Percentiles rank a stretch among this genome's conserved stretches.
Conservation (phyloP, 1,139 yeast species). For the Candida dubliniensis region DNA sequence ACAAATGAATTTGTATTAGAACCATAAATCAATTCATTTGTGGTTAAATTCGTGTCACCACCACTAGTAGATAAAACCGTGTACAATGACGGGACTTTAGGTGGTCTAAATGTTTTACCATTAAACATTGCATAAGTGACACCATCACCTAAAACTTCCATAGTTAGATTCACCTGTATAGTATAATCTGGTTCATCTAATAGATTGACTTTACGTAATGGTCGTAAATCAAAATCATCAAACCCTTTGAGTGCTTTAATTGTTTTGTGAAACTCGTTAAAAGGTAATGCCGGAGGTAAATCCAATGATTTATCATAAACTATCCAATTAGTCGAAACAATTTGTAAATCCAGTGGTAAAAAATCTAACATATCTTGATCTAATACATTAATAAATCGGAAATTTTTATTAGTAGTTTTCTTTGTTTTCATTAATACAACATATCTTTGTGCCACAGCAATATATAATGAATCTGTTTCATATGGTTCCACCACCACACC, state of each 20-base stretch:
- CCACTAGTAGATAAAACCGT: constrained; percentile 64
- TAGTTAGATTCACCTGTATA: constrained; percentile 63
- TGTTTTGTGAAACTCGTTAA: constrained; percentile 27
- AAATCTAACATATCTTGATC: constrained; percentile 81
- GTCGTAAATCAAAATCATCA: constrained; percentile 68
- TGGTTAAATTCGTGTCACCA: constrained; percentile 41
- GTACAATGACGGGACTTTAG: constrained; percentile 79
- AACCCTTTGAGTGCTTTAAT: constrained; percentile 49
- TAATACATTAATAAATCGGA: constrained; percentile 72
- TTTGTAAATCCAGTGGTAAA: constrained; percentile 58
- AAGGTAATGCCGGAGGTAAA: constrained; percentile 35
- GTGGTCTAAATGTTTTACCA: constrained; percentile 70
- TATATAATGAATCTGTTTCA: constrained; percentile 57
- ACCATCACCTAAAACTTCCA: constrained; percentile 82
- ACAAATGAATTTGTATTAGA: constrained; percentile 74
- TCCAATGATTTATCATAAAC: constrained; percentile 51
- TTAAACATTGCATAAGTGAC: constrained; percentile 89
- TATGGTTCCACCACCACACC: constrained; percentile 73
- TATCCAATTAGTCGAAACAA: constrained; percentile 74
- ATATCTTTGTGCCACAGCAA: constrained; percentile 80
- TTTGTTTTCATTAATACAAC: constrained; percentile 73
- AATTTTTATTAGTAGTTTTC: constrained; percentile 55
- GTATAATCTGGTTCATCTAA: constrained; percentile 66
- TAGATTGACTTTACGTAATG: constrained; percentile 50
- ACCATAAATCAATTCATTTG: constrained; percentile 57